These are phyloP conservation scores for Hemisphaericaspora lyxosophila DNA, from an alignment of 1,139 yeast genomes.

Conservation along the genomic window DNA sequence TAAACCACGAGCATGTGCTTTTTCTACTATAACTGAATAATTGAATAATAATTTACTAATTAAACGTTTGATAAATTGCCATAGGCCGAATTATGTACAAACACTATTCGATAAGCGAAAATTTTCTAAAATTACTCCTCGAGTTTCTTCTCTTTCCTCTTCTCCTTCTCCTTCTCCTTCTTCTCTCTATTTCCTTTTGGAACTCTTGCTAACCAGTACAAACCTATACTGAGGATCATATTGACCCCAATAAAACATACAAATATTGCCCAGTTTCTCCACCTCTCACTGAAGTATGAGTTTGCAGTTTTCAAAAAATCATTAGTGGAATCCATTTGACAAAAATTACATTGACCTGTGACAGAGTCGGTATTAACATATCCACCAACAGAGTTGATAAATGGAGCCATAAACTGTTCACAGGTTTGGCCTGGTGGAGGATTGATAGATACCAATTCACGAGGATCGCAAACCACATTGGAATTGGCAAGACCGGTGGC, in stretches of 20 bases:
- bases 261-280: constrained; percentile 71
- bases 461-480: constrained; percentile 21
- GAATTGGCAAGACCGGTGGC: constrained; percentile 34
- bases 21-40: too few relatives aligned
- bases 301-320: constrained; percentile 45
- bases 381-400: constrained; percentile 47
- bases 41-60: too few relatives aligned
- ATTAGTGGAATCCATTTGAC: constrained; percentile 50
- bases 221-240: constrained; percentile 45
- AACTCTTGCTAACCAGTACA: constrained; percentile 76
- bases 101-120: too few relatives aligned
- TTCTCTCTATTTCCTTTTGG: constrained; percentile 44
- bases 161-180: too few relatives aligned
- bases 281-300: constrained; percentile 46
- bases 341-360: constrained; percentile 43
- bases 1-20: too few relatives aligned
- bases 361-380: constrained; percentile 19
- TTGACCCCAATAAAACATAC: constrained; percentile 49
- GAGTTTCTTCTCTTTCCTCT: too few relatives aligned
- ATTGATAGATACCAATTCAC: constrained; percentile 22
- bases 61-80: too few relatives aligned
- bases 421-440: constrained; percentile 53
- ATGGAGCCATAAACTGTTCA: constrained; percentile 47
- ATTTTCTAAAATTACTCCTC: too few relatives aligned
- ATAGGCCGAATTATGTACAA: too few relatives aligned